These are phyloP conservation scores for Cladosporium sp. DNA, from an alignment of 2,329 filamentous ascomycete species.

Conservation along the genomic window DNA sequence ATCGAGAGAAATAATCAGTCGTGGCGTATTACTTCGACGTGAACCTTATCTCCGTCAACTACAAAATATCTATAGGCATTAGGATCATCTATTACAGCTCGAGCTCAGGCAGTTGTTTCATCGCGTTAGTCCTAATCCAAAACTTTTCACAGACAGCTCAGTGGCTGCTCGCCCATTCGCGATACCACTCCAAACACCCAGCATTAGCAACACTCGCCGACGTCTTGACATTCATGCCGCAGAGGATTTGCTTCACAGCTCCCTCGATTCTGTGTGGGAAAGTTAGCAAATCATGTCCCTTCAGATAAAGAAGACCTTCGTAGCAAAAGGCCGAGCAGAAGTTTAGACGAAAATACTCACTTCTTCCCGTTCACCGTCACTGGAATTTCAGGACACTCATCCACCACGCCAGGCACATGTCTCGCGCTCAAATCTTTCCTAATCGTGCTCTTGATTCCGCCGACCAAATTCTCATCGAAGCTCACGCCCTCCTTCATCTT, in stretches of 20 bases:
- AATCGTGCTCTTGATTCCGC: slow-evolving; percentile 63
- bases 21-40: too few species aligned
- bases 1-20: too few species aligned
- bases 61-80: too few species aligned
- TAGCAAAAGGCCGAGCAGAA: background rate
- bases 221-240: slow-evolving; percentile 79
- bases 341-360: slow-evolving; percentile 24
- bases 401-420: slow-evolving; percentile 81
- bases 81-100: too few species aligned
- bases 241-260: slow-evolving; percentile 92
- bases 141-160: slow-evolving; percentile 8
- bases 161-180: slow-evolving; percentile 64
- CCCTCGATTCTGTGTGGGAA: slow-evolving; percentile 62
- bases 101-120: too few species aligned
- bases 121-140: too few species aligned
- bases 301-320: slow-evolving; percentile 40
- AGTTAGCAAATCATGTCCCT: background rate
- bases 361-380: slow-evolving; percentile 96
- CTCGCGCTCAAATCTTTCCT: slow-evolving; percentile 77
- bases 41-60: too few species aligned
- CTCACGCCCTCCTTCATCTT: slow-evolving; percentile 61
- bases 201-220: slow-evolving; percentile 92
- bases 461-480: slow-evolving; percentile 59
- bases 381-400: slow-evolving; percentile 80
- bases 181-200: slow-evolving; percentile 84